Conservation (phyloP, 768 basidiomycete genomes). For the Mycena indigotica region DNA sequence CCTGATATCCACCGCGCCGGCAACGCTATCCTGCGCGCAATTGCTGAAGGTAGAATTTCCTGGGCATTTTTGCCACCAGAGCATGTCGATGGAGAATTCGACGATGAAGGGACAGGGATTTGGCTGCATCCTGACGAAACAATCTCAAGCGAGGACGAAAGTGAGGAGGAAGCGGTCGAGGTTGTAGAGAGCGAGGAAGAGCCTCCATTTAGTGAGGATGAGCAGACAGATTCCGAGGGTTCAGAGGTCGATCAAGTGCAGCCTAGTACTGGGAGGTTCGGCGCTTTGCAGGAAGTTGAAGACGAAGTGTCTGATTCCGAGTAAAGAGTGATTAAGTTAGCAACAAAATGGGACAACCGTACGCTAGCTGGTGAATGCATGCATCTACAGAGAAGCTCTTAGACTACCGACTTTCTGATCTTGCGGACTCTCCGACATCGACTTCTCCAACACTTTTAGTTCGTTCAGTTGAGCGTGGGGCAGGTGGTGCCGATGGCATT, state of each 20-base stretch:
- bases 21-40: slow-evolving; percentile 78
- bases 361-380: neutral
- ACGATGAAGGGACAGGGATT: slow-evolving; percentile 48
- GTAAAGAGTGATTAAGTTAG: slow-evolving; percentile 8
- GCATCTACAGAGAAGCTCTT: neutral
- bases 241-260: neutral
- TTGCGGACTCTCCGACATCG: slow-evolving; percentile 32
- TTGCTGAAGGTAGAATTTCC: slow-evolving; percentile 77
- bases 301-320: slow-evolving; percentile 28
- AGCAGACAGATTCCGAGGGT: neutral
- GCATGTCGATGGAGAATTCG: slow-evolving; percentile 29
- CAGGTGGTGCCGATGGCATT: slow-evolving; percentile 27
- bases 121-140: slow-evolving; percentile 53
- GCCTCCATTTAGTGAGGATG: neutral
- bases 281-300: neutral
- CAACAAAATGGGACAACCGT: neutral
- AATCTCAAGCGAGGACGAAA: slow-evolving; percentile 35
- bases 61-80: slow-evolving; percentile 89
- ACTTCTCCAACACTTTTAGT: slow-evolving; percentile 41
- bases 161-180: slow-evolving; percentile 35
- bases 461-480: slow-evolving; percentile 33
- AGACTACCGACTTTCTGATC: neutral
- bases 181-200: slow-evolving; percentile 25
- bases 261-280: neutral
- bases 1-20: slow-evolving; percentile 90